phyloP scores from a whole-genome alignment of 495 filamentous ascomycete genomes.

The Penicillium samsonianum region DNA sequence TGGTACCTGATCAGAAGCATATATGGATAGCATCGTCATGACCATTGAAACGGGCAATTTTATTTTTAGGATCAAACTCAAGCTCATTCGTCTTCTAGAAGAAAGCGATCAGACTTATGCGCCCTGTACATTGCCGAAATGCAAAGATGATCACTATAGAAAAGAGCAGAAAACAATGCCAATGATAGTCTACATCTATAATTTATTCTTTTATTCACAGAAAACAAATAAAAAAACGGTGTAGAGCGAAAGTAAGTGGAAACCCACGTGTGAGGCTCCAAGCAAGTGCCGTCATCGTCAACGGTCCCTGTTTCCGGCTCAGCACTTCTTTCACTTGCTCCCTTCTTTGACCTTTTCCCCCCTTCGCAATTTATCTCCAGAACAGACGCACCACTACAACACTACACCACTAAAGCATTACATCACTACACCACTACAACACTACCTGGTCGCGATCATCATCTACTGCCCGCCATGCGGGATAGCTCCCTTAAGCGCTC shows the following conservation, averaged over 20 bases:
- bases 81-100: neutral
- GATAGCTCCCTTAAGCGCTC: conserved; percentile 62
- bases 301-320: conserved; percentile 25
- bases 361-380: conserved; percentile 7
- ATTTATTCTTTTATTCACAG: neutral
- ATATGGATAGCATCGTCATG: neutral
- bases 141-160: conserved; percentile 11
- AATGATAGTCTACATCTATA: neutral
- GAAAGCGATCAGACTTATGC: neutral
- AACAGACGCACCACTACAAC: neutral
- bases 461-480: conserved; percentile 46
- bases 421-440: neutral
- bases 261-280: conserved; percentile 14
- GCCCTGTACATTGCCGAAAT: conserved; percentile 1
- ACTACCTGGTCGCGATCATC: conserved; percentile 15
- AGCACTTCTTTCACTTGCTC: conserved; percentile 14
- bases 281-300: conserved; percentile 31
- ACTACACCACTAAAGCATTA: neutral
- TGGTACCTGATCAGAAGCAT: neutral
- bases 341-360: conserved; percentile 13
- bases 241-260: conserved; percentile 4
- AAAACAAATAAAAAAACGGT: conserved; percentile 2
- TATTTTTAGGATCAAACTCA: neutral
- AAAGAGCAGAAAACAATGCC: neutral
- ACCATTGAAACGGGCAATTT: neutral